Base-by-base conservation (phyloP, 352 stramenopile species). In the Phytopythium montanum region DNA sequence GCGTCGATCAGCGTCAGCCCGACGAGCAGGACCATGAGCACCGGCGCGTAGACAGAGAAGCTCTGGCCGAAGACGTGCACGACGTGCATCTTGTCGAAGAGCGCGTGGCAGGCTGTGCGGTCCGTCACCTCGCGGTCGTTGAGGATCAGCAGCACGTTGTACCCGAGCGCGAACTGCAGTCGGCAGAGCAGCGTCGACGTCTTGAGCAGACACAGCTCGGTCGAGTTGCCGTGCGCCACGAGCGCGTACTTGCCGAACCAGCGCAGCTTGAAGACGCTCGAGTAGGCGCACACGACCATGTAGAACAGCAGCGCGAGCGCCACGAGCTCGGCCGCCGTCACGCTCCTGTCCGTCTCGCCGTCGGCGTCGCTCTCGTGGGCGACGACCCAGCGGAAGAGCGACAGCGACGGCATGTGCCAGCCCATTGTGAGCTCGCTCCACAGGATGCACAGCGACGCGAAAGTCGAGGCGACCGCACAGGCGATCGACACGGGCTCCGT, bases 351-450 rank as follows among this genome's bases (percentile, higher is more conserved):
- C 33, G 56, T 42, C 19, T 45, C 51, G 33, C 21, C 21, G 14
- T 2, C 5, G 10, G 12, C 12, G 5, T 33, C 12, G 14, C 16
- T 39, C 31, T 75, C 59, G 9, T 49, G 48, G 31, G 49, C 23
- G 7, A 70, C 65, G n/a, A 72, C 36, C 41, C 63, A 65, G 21
- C 60, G 64, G 49, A 79, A 76, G 25, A 79, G 21, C 6, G 66
- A 71, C 3, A 74, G 31, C 26, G 64, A 65, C 6, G 80, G 62
- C 26, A 70, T 28, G 34, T 76, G 66, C 63, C 69, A 81, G 12
- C 65, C 61, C 76, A 92, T 87, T 0, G 73, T 86, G 31, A 88
- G 53, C 52, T 92, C 81, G 14, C 79, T 75, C 79, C 79, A 92
- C 36, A 86, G 52, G n/a, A 92, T 70, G 50, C 73, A 70, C 4